Evolutionary conservation across 169 alveolate genomes (phyloP).

Genomic region (Plasmodium vivax): DNA sequence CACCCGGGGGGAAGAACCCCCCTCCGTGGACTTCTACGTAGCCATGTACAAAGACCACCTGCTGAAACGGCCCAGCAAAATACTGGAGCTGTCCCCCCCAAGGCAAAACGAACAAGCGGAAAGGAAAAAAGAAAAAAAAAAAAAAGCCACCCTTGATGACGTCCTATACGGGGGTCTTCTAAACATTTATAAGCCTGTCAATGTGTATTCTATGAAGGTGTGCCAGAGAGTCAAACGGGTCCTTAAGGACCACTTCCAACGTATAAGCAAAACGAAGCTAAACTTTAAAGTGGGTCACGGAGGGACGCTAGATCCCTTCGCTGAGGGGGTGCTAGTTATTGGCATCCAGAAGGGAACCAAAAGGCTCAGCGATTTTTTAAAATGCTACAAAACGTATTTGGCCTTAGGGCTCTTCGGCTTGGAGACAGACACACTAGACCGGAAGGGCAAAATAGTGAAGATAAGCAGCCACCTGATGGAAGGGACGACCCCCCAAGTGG

Average conservation of each 20-base stretch:
- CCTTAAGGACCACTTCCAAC: slow-evolving; percentile 9
- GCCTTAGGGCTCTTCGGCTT: slow-evolving; percentile 78
- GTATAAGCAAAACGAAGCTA: slow-evolving; percentile 6
- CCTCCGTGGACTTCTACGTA: background rate
- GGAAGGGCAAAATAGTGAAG: slow-evolving; percentile 30
- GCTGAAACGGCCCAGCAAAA: slow-evolving; percentile 3
- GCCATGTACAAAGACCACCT: background rate
- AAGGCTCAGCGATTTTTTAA: slow-evolving; percentile 71
- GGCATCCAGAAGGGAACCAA: slow-evolving; percentile 84
- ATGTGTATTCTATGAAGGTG: slow-evolving; percentile 38
- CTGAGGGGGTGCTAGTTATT: slow-evolving; percentile 83
- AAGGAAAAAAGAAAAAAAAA: background rate
- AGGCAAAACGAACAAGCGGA: background rate
- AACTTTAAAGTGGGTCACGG: slow-evolving; percentile 86
- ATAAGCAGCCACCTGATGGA: slow-evolving; percentile 16
- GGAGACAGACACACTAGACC: slow-evolving; percentile 83
- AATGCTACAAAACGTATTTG: slow-evolving; percentile 79
- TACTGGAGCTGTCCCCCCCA: background rate
- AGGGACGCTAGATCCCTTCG: slow-evolving; percentile 83
- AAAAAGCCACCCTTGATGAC: slow-evolving; percentile 53
- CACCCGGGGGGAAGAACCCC: background rate
- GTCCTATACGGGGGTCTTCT: slow-evolving; percentile 63
- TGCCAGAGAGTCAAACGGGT: slow-evolving; percentile 27
- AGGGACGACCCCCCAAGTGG: background rate
- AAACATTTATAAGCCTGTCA: slow-evolving; percentile 59